Conservation (phyloP, 176 grass and related monocot genomes). For the Triticum monococcum region DNA sequence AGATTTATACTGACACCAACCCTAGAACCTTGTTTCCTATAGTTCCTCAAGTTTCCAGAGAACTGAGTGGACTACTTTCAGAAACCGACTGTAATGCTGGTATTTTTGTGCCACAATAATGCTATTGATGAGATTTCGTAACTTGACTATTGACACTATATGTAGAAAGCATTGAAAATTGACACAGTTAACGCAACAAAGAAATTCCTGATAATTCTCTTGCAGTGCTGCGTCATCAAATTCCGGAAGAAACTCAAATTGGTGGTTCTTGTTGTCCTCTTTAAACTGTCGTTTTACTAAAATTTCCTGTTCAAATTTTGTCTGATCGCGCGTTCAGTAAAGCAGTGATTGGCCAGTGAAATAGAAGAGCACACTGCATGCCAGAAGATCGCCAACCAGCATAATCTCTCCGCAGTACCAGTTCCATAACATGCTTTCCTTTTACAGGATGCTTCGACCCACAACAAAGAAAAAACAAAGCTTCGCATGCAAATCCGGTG, state of each 20-base stretch:
- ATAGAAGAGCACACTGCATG: neutral
- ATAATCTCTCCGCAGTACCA: neutral
- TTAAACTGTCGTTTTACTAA: neutral
- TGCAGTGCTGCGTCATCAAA: neutral
- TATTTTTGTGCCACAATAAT: neutral
- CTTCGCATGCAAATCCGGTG: constrained; percentile 40
- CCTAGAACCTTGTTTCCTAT: neutral
- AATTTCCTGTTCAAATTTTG: neutral
- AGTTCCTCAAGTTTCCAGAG: neutral
- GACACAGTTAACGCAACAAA: neutral
- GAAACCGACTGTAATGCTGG: no score
- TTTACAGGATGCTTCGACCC: constrained; percentile 51
- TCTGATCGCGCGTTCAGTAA: neutral
- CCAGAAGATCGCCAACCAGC: neutral
- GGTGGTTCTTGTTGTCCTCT: neutral
- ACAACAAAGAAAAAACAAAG: constrained; percentile 59
- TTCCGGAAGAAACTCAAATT: neutral
- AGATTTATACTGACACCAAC: neutral
- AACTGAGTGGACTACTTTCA: neutral
- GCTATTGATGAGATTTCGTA: neutral
- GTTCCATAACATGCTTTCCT: neutral
- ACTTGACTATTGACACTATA: neutral
- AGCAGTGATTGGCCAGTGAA: neutral
- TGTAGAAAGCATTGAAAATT: neutral
- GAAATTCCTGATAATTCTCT: no score